Conservation (phyloP, 2,329 filamentous ascomycete species). For the Colletotrichum sp. region DNA sequence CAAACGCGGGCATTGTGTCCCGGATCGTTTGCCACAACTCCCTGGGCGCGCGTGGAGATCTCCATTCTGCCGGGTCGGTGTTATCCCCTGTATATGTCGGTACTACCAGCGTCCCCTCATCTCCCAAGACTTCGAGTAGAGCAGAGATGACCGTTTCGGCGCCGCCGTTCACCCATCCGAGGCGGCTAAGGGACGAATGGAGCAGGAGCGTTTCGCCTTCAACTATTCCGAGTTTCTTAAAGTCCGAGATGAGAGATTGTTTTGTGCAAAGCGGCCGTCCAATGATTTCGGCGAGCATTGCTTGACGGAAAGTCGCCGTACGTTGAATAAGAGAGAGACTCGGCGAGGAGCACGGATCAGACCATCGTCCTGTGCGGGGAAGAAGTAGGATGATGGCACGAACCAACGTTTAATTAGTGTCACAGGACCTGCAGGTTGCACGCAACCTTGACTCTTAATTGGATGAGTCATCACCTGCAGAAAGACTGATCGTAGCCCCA, state of each 20-base stretch:
- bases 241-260: neutral
- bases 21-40: slow-evolving; percentile 22
- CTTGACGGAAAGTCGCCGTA: neutral
- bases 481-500: neutral
- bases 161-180: slow-evolving; percentile 17
- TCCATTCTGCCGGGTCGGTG: slow-evolving; percentile 15
- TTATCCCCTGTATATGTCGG: slow-evolving; percentile 22
- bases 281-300: neutral
- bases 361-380: neutral
- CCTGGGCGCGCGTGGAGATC: slow-evolving; percentile 17
- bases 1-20: slow-evolving; percentile 15
- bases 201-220: slow-evolving; percentile 16
- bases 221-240: neutral
- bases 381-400: neutral
- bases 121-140: slow-evolving; percentile 2
- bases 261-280: neutral
- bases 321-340: neutral
- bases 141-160: slow-evolving; percentile 16
- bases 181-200: slow-evolving; percentile 8
- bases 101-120: slow-evolving; percentile 19
- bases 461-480: neutral
- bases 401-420: neutral
- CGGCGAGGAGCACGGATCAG: neutral
- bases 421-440: neutral
- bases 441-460: neutral